Conservation (phyloP, 2,329 filamentous ascomycete species). For the Teratosphaeria pseudoeucalypti region DNA sequence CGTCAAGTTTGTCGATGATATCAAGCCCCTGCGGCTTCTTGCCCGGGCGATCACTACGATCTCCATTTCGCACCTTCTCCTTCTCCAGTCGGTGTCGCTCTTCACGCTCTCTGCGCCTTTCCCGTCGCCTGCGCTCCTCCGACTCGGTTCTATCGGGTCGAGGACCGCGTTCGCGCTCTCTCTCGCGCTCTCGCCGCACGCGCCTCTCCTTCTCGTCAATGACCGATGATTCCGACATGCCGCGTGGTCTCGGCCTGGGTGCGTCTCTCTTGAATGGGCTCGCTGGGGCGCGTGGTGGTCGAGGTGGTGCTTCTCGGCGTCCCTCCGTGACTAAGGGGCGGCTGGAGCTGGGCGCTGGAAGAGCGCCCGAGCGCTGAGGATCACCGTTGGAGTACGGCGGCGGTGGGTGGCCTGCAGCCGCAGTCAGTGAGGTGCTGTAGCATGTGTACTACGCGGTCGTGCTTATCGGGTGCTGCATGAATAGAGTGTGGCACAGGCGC, state of each 20-base stretch:
- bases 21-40: conserved; percentile 51
- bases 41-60: conserved; percentile 7
- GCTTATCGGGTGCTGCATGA: neutral
- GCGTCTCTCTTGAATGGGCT: conserved; percentile 25
- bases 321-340: conserved; percentile 58
- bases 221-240: conserved; percentile 72
- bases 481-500: neutral
- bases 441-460: neutral
- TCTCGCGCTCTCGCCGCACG: conserved; percentile 37
- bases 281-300: conserved; percentile 33
- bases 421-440: conserved; percentile 1
- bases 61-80: conserved; percentile 30
- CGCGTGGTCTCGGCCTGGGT: conserved; percentile 46
- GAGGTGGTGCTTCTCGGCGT: conserved; percentile 32
- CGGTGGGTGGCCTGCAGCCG: conserved; percentile 11
- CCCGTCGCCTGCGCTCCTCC: conserved; percentile 44
- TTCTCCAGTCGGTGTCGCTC: conserved; percentile 39
- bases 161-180: conserved; percentile 11
- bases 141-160: conserved; percentile 22
- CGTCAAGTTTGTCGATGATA: conserved; percentile 92
- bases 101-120: conserved; percentile 39
- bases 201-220: conserved; percentile 49
- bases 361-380: conserved; percentile 33
- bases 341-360: conserved; percentile 39
- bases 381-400: conserved; percentile 26